A percentile compares a stretch with the other conserved stretches of the same genome.
These are phyloP conservation scores for Leccinum aurantiacum DNA, from an alignment of 768 basidiomycete genomes.

Conservation along the genomic window DNA sequence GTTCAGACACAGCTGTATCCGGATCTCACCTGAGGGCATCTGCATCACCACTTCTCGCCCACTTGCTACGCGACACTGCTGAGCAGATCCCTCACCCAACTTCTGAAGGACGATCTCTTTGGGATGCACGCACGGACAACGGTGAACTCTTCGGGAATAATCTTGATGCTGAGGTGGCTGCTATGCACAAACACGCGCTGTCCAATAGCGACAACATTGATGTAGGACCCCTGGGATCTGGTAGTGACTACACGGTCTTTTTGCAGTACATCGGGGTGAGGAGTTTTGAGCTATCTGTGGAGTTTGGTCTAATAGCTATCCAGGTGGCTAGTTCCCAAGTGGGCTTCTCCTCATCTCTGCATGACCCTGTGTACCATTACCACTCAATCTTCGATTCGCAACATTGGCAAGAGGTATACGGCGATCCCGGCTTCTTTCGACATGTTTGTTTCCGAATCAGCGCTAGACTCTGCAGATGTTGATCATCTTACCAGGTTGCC, in stretches of 20 bases:
- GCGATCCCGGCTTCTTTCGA: conserved; percentile 71
- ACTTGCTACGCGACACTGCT: conserved; percentile 68
- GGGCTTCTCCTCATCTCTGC: conserved; percentile 34
- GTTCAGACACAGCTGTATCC: conserved; percentile 52
- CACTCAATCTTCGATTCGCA: conserved; percentile 73
- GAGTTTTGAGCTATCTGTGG: not conserved
- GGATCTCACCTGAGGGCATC: conserved; percentile 50
- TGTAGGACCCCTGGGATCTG: conserved; percentile 70
- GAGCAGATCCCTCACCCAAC: conserved; percentile 75
- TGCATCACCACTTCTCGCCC: conserved; percentile 82
- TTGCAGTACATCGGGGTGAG: conserved; percentile 74
- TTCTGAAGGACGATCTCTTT: conserved; percentile 60
- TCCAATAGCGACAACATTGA: conserved; percentile 37
- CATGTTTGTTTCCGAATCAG: conserved; percentile 48
- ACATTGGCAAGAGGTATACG: conserved; percentile 72
- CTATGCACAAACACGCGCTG: conserved; percentile 26
- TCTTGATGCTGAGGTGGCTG: conserved; percentile 30
- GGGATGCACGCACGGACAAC: conserved; percentile 68
- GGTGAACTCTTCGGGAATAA: conserved; percentile 41
- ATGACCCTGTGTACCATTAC: conserved; percentile 74
- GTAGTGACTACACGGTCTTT: conserved; percentile 92
- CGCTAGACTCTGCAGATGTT: conserved; percentile 2
- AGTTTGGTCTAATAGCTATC: conserved; percentile 5
- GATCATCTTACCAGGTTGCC: conserved; percentile 46
- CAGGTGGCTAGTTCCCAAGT: conserved; percentile 38